These are phyloP conservation scores for Syncephalastrum racemosum DNA, from an alignment of 371 early-diverging fungal species.

Conservation along the genomic window DNA sequence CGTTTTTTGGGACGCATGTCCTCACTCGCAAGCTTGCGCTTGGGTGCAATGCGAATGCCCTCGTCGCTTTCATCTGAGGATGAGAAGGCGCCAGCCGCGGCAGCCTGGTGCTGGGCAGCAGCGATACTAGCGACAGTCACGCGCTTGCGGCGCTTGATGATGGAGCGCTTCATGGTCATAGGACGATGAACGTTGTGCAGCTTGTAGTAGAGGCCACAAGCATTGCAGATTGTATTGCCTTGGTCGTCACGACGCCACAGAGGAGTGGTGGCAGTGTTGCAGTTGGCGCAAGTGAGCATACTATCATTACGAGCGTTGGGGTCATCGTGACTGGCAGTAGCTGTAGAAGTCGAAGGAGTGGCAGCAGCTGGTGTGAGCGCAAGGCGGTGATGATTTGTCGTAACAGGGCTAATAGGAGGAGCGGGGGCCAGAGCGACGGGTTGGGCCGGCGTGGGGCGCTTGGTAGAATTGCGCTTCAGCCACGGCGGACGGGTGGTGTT, in stretches of 20 bases:
- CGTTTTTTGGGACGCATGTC: conserved; percentile 19
- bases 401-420: conserved; percentile 10
- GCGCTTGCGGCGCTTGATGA: conserved; percentile 57
- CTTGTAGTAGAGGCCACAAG: conserved; percentile 80
- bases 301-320: conserved; percentile 3
- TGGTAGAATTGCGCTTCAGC: conserved; percentile 64
- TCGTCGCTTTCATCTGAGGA: conserved; percentile 10
- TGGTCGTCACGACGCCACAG: conserved; percentile 77
- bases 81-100: neutral
- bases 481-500: conserved; percentile 79
- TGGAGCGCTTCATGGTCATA: conserved; percentile 52
- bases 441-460: conserved; percentile 24
- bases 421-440: conserved; percentile 38
- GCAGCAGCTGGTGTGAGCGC: conserved; percentile 8
- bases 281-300: conserved; percentile 65
- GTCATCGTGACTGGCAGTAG: conserved; percentile 1
- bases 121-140: conserved; percentile 26
- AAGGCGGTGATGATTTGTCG: neutral
- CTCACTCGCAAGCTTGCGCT: conserved; percentile 15
- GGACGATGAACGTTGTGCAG: conserved; percentile 67
- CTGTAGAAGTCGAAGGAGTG: conserved; percentile 4
- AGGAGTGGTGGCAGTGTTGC: conserved; percentile 75
- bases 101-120: conserved; percentile 18
- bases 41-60: conserved; percentile 4
- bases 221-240: conserved; percentile 75